Percentiles rank a stretch among this genome's conserved stretches.
These are phyloP conservation scores for Colletotrichum brevisporum DNA, from an alignment of 2,329 filamentous ascomycete genomes.

Conservation along the genomic window DNA sequence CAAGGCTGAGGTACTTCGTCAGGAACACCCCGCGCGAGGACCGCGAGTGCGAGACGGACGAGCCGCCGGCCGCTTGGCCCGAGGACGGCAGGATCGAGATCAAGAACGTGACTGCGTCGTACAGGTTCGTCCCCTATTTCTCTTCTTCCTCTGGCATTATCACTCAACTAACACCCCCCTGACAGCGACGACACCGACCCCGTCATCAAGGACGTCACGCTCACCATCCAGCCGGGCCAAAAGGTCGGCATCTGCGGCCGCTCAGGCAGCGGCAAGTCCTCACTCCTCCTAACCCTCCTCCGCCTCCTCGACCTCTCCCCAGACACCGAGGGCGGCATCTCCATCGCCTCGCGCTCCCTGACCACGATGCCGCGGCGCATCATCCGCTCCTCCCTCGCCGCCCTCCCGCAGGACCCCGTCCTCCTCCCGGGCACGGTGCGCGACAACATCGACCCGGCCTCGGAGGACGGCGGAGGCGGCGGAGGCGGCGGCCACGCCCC, in stretches of 20 bases:
- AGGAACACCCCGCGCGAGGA: conserved; percentile 48
- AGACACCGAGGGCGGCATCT: conserved; percentile 48
- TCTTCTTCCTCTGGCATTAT: conserved; percentile 28
- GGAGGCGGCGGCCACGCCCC: conserved; percentile 41
- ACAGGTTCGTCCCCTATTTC: conserved; percentile 41
- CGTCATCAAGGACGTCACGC: conserved; percentile 40
- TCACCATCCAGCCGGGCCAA: conserved; percentile 52
- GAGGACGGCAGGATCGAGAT: conserved; percentile 46
- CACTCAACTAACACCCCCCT: conserved; percentile 11
- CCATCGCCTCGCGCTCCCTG: conserved; percentile 60
- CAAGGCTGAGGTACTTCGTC: conserved; percentile 49
- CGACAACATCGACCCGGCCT: conserved; percentile 61
- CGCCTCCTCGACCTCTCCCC: conserved; percentile 59
- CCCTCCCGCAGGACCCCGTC: conserved; percentile 65
- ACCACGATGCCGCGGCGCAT: conserved; percentile 55
- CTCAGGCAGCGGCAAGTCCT: conserved; percentile 67
- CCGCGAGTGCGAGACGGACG: conserved; percentile 14
- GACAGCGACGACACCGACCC: conserved; percentile 40
- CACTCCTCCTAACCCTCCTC: conserved; percentile 61
- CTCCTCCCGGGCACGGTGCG: conserved; percentile 61
- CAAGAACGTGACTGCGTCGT: conserved; percentile 45
- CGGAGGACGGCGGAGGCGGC: too few species aligned
- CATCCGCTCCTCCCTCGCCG: conserved; percentile 59
- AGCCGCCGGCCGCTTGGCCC: conserved; percentile 46
- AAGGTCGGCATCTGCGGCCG: conserved; percentile 67